Base-by-base conservation (phyloP, 2,329 filamentous ascomycete genomes). In the Epichloe coenophiala region DNA sequence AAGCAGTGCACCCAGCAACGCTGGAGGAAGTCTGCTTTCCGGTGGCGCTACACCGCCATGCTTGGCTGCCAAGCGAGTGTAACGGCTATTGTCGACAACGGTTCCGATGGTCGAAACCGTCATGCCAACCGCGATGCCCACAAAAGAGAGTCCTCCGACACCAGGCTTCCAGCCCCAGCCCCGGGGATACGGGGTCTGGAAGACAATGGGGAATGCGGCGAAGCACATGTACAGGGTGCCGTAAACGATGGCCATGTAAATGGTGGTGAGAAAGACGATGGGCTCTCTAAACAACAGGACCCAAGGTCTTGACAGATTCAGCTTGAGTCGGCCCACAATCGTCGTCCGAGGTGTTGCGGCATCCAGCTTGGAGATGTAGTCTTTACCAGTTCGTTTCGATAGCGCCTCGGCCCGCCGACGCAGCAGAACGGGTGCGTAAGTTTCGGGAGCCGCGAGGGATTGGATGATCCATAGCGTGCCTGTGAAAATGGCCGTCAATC, bases 81-180 rank as follows among this genome's bases (percentile, higher is more conserved):
- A 83, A 9, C 76, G 69, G 55, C 69, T 72, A 63, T 81, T 80
- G 52, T 76, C 72, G 51, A 67, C 65, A 41, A 77, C 65, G 55
- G 71, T 73, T 54, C 78, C 80, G 1, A 64, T 53, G 1, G 81
- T 71, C 1, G 77, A 78, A n/a, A 69, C 47, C 1, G 80, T 51
- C 73, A 85, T 81, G 51, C 83, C 82, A 6, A 84, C 72, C 2
- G 76, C 74, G 6, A 86, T 75, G 27, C 83, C 82, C 15, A 82
- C 60, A 60, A 87, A 2, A 2, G 83, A 68, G 12, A 84, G 69
- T 17, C 79, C 77, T 5, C 76, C 75, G 40, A 80, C 68, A 6
- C 78, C 78, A n/a, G 71, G 65, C 35, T 66, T 71, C 78, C 78
- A 83, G 50, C 77, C 77, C 13, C 77, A 71, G 8, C 67, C 62